Percentiles rank a stretch among this genome's conserved stretches.
phyloP scores from a whole-genome alignment of 305 asterid genomes.

The Ilex paraguariensis region DNA sequence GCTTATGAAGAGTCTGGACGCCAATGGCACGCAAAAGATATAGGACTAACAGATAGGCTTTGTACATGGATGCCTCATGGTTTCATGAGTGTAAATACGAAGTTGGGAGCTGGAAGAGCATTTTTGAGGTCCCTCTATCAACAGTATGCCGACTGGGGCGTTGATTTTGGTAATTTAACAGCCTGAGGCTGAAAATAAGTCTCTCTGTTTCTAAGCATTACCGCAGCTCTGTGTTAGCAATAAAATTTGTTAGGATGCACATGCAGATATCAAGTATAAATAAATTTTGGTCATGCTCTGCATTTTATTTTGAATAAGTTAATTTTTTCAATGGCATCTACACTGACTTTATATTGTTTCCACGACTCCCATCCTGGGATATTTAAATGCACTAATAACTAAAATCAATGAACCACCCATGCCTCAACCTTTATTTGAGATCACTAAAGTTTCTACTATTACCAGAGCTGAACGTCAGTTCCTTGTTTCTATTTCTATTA shows the following conservation, averaged over 20 bases:
- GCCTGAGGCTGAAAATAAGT: background rate
- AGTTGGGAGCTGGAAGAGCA: conserved; percentile 83
- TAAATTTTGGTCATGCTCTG: background rate
- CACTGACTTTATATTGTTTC: too few relatives aligned
- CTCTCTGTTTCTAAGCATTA: background rate
- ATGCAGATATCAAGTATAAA: background rate
- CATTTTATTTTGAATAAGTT: background rate
- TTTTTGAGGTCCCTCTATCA: conserved; percentile 85
- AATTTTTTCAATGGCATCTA: background rate
- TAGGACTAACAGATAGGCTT: conserved; percentile 68
- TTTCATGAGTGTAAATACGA: conserved; percentile 83
- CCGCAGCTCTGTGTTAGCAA: background rate
- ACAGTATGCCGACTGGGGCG: conserved; percentile 90
- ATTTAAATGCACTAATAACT: background rate
- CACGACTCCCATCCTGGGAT: too few relatives aligned
- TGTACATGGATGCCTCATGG: conserved; percentile 89
- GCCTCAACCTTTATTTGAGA: background rate
- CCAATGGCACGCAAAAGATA: conserved; percentile 64
- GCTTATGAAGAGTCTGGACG: conserved; percentile 68
- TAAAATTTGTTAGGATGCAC: background rate
- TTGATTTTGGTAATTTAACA: conserved; percentile 69
- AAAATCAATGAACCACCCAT: background rate
- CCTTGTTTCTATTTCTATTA: background rate
- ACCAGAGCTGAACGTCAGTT: background rate
- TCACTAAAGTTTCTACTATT: background rate